Evolutionary conservation across 805 yeast genomes (phyloP), one percentile per base, ranked within the genome.

Genomic region (Schizosaccharomyces cryophilus): DNA sequence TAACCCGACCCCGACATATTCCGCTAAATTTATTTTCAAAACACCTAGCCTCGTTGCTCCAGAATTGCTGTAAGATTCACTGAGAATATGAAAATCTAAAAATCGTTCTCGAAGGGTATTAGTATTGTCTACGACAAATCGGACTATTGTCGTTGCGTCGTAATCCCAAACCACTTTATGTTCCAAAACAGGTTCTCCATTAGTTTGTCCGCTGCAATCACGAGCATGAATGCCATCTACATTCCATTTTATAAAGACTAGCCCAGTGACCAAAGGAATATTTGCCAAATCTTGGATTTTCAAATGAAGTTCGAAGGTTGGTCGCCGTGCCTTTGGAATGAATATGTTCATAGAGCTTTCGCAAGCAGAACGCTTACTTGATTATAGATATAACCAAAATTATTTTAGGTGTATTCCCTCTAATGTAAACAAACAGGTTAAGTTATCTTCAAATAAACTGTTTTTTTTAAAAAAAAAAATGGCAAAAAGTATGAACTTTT

Each of bases 211-310:
- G 13, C 21, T 56, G 15, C n/a, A 5, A 15, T 30, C 21, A 5
- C 42, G 47, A 30, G 29, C 11, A 29, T 24, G 38, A 17, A 51
- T 11, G n/a, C 35, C 35, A 17, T 51, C 35, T 5, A 51, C 2
- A 9, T 51, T 51, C 60, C 60, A 56, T 56, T 56, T 56, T 21
- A 30, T 40, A 13, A 30, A 35, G 21, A 31, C 26, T 6, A 38
- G 6, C 11, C 60, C 60, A n/a, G 60, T 38, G n/a, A 56, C n/a
- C 21, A 56, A 40, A n/a, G 60, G 60, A 40, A 56, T 30, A 17
- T 56, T 56, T 29, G 35, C 6, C 26, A 56, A 3, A 56, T 56
- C 60, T n/a, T 56, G 60, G 42, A 56, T 56, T 21, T n/a, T 35
- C 9, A 56, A 35, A 35, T 29, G 19, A 9, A 56, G 19, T 26